phyloP scores from a whole-genome alignment of 1,139 yeast genomes.

The Diutina sp. region DNA sequence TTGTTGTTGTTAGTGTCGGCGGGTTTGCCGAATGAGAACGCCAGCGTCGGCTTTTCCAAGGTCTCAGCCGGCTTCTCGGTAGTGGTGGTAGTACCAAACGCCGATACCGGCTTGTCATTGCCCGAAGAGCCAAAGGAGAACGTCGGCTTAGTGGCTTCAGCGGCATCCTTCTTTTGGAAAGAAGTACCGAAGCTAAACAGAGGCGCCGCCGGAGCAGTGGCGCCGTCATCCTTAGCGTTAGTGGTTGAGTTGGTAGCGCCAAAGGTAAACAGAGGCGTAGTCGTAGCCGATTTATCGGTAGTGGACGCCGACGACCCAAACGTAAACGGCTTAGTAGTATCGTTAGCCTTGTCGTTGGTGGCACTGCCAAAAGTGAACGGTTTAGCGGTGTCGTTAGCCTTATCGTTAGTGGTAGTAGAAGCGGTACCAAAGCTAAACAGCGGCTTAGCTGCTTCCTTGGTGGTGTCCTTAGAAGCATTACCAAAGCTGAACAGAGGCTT shows the following conservation, averaged over 20 bases:
- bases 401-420: background rate
- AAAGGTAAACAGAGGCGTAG: background rate
- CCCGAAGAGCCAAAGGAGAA: background rate
- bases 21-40: background rate
- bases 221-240: background rate
- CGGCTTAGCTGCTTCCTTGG: background rate
- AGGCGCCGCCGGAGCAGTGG: background rate
- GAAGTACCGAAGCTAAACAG: too few relatives aligned
- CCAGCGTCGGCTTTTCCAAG: background rate
- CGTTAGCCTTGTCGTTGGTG: background rate
- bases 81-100: background rate
- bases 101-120: background rate
- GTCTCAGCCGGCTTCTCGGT: background rate
- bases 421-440: background rate
- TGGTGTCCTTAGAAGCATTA: background rate
- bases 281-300: too few relatives aligned
- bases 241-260: background rate
- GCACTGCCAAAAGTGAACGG: background rate
- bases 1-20: background rate
- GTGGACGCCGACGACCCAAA: background rate
- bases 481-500: conserved; percentile 1
- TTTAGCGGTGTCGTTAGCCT: background rate
- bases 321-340: background rate
- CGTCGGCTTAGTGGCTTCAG: background rate
- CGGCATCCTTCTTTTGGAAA: background rate